These are phyloP conservation scores for Leccinum subtestaceum DNA, from an alignment of 768 basidiomycete genomes.

Conservation along the genomic window DNA sequence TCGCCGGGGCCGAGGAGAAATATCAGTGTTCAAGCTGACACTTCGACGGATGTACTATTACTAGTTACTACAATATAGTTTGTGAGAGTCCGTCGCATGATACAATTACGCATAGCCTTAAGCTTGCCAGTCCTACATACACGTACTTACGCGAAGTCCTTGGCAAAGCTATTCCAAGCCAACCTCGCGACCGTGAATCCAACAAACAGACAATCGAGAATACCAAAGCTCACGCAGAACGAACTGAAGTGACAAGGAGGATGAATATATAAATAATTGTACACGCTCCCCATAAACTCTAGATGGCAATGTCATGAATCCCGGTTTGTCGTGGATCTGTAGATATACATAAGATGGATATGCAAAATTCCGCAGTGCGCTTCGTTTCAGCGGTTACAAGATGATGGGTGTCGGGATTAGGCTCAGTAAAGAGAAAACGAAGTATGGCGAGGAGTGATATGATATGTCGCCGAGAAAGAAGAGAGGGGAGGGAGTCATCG, in stretches of 20 bases:
- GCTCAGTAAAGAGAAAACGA: neutral
- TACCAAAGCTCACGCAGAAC: neutral
- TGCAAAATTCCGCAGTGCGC: neutral
- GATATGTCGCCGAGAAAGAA: neutral
- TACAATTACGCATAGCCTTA: too few relatives aligned
- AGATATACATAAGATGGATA: neutral
- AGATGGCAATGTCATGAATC: neutral
- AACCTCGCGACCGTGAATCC: neutral
- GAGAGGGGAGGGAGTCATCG: neutral
- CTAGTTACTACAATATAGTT: too few relatives aligned
- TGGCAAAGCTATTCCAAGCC: neutral
- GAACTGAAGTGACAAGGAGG: neutral
- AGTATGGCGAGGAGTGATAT: neutral
- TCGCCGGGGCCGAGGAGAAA: too few relatives aligned
- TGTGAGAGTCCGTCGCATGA: too few relatives aligned
- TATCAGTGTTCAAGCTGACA: too few relatives aligned
- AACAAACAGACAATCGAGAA: neutral
- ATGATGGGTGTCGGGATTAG: neutral
- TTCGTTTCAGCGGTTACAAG: neutral
- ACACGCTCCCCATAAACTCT: neutral
- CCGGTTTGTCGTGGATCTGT: neutral
- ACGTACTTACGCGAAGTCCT: too few relatives aligned
- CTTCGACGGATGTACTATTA: too few relatives aligned
- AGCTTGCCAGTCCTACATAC: too few relatives aligned
- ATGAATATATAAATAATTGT: neutral